Conservation (phyloP, 768 basidiomycete species). For the Boletus subcaerulescens region DNA sequence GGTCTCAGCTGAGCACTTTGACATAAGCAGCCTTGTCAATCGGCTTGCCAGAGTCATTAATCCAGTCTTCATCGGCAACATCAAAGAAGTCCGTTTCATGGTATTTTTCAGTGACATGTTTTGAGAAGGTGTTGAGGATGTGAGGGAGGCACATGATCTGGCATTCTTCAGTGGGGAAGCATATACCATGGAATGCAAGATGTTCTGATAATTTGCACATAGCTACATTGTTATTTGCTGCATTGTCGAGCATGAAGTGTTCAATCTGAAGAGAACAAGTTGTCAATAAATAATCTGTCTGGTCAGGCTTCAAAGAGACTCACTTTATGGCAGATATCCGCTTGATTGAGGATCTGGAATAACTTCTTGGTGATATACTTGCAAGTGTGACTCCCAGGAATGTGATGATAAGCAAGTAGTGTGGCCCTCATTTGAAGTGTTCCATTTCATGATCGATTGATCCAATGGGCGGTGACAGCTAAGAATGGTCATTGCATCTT, state of each 20-base stretch:
- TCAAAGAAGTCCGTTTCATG: not conserved
- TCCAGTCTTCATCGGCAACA: not conserved
- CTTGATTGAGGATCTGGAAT: not conserved
- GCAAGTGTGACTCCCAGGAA: constrained; percentile 16
- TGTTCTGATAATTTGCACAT: not conserved
- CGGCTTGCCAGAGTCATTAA: not conserved
- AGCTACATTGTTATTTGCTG: not conserved
- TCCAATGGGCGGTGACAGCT: constrained; percentile 17
- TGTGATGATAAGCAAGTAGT: constrained; percentile 8
- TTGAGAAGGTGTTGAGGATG: not conserved
- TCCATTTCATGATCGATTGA: not conserved
- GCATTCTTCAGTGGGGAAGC: not conserved
- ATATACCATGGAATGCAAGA: not conserved
- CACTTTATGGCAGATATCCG: not conserved
- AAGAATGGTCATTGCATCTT: no score
- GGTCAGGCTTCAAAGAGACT: not conserved
- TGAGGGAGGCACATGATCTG: not conserved
- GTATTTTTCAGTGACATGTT: not conserved
- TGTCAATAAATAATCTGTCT: not conserved
- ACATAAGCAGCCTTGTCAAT: not conserved
- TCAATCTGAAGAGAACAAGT: not conserved
- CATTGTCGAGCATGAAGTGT: not conserved
- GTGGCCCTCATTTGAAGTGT: constrained; percentile 7
- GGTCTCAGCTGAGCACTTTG: not conserved
- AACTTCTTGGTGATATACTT: constrained; percentile 3